Base-by-base conservation (phyloP, 768 basidiomycete species). In the Solioccasus polychromus region DNA sequence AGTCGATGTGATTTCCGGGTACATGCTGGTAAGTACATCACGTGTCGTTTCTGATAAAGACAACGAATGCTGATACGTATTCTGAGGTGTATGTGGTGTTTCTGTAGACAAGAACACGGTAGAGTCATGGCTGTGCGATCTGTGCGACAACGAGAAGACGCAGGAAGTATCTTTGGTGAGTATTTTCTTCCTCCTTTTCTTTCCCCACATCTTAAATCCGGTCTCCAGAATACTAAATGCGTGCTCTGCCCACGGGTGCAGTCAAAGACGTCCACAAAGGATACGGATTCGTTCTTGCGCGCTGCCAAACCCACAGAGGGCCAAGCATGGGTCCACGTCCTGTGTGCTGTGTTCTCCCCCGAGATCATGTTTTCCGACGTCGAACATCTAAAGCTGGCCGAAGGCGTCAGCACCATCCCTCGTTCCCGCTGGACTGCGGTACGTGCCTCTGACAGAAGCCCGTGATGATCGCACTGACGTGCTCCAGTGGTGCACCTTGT, bases 291-390 rank as follows among this genome's bases (percentile, higher is more conserved):
- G 24, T 94, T 76, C 61, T 69, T 93, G 46, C 77, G 90, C 44
- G 80, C 82, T 32, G 82, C 80, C 60, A 95, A 94, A 60, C 90
- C 90, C 7, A 95, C 93, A 0, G 93, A 96, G 70, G 90, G 91
- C 9, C 86, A 91, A 63, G 85, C 87, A 45, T 96, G 93, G 93
- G 83, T 83, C 1, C 95, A 98, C 62, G 74, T 93, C 25, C 68
- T 96, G 4, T 98, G 95, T 69, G 80, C 93, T 3, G 81, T 89
- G 1, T 97, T 92, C 68, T 79, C 83, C 23, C 85, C 85, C 4
- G 94, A 97, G 57, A 69, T 93, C n/a, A 75, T 70, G 4, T 95
- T 88, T 63, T 83, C 88, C 19, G 87, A 94, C 56, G 79, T 89
- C 0, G 61, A 71, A 6, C 77, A 77, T 12, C 70, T 97, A 35